These are phyloP conservation scores for Metschnikowia cerradonensis DNA, from an alignment of 805 yeast genomes.

Conservation along the genomic window DNA sequence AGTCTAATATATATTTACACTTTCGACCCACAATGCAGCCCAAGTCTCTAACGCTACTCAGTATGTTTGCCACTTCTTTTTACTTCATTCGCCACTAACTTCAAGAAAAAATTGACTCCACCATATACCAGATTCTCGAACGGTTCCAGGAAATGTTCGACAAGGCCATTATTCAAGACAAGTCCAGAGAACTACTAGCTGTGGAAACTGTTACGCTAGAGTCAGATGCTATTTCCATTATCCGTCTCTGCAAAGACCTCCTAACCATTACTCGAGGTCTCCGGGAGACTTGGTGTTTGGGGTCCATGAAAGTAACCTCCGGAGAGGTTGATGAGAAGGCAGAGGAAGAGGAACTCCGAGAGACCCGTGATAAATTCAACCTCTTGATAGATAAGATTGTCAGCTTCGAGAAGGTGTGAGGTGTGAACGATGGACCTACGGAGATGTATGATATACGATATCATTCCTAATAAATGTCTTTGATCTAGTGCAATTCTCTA, in stretches of 20 bases:
- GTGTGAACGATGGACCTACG: background rate
- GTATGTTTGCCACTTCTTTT: constrained; percentile 21
- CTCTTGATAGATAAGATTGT: constrained; percentile 15
- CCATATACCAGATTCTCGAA: constrained; percentile 47
- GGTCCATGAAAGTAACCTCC: constrained; percentile 41
- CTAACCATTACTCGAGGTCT: constrained; percentile 45
- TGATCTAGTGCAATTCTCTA: background rate
- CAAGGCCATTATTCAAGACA: constrained; percentile 39
- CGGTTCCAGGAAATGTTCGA: constrained; percentile 53
- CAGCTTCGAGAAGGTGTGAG: constrained; percentile 8
- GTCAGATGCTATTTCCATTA: constrained; percentile 47
- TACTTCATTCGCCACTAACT: constrained; percentile 17
- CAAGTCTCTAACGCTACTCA: constrained; percentile 36
- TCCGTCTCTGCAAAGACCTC: constrained; percentile 51
- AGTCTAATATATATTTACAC: background rate
- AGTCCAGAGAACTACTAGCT: constrained; percentile 40
- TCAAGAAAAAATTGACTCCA: constrained; percentile 47
- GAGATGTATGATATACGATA: background rate
- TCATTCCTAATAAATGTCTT: background rate
- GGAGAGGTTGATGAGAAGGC: constrained; percentile 13
- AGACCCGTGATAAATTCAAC: constrained; percentile 29
- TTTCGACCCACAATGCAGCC: constrained; percentile 39
- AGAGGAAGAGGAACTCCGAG: constrained; percentile 21
- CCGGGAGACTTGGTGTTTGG: constrained; percentile 56
- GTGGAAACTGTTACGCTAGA: constrained; percentile 57